A percentile compares a stretch with the other conserved stretches of the same genome.
Conservation (phyloP, 2,329 filamentous ascomycete species). For the Ampelomyces quisqualis region DNA sequence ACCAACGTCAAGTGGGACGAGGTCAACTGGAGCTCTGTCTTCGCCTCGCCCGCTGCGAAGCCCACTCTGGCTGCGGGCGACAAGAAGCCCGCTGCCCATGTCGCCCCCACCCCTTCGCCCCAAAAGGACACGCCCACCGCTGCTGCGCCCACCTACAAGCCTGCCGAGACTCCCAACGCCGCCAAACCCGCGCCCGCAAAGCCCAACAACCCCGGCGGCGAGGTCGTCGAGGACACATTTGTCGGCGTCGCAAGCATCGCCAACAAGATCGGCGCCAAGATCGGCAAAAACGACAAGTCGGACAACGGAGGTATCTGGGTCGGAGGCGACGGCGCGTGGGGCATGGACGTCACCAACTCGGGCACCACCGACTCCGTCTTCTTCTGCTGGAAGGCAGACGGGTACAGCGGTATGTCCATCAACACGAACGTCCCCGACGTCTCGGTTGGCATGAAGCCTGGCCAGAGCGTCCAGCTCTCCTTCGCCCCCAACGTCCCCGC, state of each 20-base stretch:
- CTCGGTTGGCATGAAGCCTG: conserved; percentile 44
- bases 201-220: conserved; percentile 12
- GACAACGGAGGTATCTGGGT: conserved; percentile 40
- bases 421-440: conserved; percentile 41
- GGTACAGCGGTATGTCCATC: conserved; percentile 41
- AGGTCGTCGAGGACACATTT: conserved; percentile 18
- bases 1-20: conserved; percentile 32
- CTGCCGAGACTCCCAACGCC: conserved; percentile 7
- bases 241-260: conserved; percentile 24
- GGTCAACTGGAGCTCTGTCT: conserved; percentile 30
- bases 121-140: conserved; percentile 13
- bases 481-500: conserved; percentile 42
- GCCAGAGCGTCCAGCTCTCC: conserved; percentile 43
- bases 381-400: conserved; percentile 41
- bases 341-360: conserved; percentile 42
- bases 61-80: conserved; percentile 14
- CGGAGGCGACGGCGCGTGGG: conserved; percentile 38
- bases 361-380: conserved; percentile 33
- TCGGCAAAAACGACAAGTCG: conserved; percentile 32
- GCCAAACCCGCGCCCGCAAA: conserved; percentile 6
- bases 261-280: conserved; percentile 21
- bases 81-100: conserved; percentile 5
- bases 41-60: conserved; percentile 10
- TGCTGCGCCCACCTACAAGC: conserved; percentile 6
- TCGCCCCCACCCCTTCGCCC: conserved; percentile 15